A percentile compares a stretch with the other conserved stretches of the same genome.
Evolutionary conservation across 768 basidiomycete species (phyloP).

Genomic region (Tulasnella sp.): DNA sequence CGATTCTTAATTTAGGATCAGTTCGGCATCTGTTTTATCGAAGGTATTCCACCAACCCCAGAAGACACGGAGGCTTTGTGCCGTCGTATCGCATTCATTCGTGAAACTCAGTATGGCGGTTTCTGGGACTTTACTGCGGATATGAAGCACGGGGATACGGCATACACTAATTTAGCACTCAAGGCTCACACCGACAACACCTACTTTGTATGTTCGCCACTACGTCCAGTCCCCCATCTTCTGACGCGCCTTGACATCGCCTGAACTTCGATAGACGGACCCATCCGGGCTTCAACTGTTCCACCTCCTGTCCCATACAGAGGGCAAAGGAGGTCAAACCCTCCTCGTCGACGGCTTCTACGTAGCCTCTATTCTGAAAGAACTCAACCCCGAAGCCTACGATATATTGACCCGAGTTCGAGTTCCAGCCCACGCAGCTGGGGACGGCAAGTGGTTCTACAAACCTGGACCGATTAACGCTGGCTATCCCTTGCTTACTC

Average conservation of each 20-base stretch:
- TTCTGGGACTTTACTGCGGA: conserved; percentile 98
- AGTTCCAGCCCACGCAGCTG: conserved; percentile 84
- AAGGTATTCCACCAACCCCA: conserved; percentile 71
- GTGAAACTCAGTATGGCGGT: conserved; percentile 86
- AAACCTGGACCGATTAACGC: conserved; percentile 40
- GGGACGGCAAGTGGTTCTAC: conserved; percentile 48
- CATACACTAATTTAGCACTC: conserved; percentile 85
- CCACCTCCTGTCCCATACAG: conserved; percentile 81
- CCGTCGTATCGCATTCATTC: conserved; percentile 75
- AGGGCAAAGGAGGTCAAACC: conserved; percentile 78
- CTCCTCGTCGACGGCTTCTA: conserved; percentile 97
- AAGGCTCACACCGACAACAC: conserved; percentile 79
- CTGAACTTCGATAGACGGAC: conserved; percentile 58
- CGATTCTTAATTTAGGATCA: conserved; percentile 49
- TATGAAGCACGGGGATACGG: conserved; percentile 85
- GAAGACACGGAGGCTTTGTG: conserved; percentile 80
- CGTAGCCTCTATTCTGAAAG: conserved; percentile 72
- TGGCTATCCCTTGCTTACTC: conserved; percentile 68
- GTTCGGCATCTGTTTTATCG: conserved; percentile 86
- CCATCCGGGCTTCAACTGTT: conserved; percentile 95
- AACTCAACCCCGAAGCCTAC: conserved; percentile 68
- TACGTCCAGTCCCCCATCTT: background rate
- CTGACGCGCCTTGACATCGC: background rate
- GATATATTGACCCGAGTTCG: conserved; percentile 59
- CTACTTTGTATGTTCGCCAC: conserved; percentile 56